Percentiles rank a stretch among this genome's conserved stretches.
Conservation (phyloP, 2,329 filamentous ascomycete genomes). For the Fusarium fujikuroi region DNA sequence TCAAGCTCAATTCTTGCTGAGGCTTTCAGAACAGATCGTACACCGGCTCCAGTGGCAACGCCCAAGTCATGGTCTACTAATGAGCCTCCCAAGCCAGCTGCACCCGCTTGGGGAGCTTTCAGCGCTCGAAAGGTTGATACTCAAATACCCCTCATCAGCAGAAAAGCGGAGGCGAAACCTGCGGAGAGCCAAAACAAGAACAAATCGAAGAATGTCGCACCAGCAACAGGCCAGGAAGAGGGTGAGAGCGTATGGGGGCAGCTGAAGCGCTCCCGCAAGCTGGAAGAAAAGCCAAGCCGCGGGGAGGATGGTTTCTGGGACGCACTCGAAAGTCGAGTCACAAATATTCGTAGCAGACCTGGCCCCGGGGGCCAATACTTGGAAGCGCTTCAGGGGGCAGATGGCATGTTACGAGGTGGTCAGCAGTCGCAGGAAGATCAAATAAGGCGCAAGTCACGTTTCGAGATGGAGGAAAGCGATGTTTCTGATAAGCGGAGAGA, state of each 20-base stretch:
- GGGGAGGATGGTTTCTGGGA: constrained; percentile 38
- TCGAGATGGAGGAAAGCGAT: constrained; percentile 45
- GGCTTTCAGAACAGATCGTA: constrained; percentile 47
- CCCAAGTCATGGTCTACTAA: constrained; percentile 43
- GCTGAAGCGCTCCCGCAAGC: constrained; percentile 34
- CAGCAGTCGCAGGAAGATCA: constrained; percentile 29
- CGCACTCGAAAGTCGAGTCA: constrained; percentile 40
- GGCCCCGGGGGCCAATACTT: background rate
- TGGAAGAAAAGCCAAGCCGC: background rate
- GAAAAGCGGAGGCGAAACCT: background rate
- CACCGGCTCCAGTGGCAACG: constrained; percentile 41
- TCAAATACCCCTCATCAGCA: constrained; percentile 17
- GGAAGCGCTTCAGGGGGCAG: background rate
- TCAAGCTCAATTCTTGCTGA: constrained; percentile 48
- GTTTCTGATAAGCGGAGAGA: constrained; percentile 28
- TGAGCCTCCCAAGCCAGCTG: constrained; percentile 10
- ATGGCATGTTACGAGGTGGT: background rate
- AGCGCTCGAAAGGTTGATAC: constrained; percentile 38
- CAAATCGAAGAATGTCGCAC: background rate
- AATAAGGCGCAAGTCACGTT: constrained; percentile 46
- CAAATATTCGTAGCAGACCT: constrained; percentile 26
- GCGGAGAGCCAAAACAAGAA: background rate
- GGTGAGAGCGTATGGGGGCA: constrained; percentile 40
- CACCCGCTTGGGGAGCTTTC: constrained; percentile 40
- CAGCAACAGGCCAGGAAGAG: background rate